Percentiles rank a stretch among this genome's conserved stretches.
These are phyloP conservation scores for Prillingera fragicola DNA, from an alignment of 1,284 basidiomycete species.

Conservation along the genomic window DNA sequence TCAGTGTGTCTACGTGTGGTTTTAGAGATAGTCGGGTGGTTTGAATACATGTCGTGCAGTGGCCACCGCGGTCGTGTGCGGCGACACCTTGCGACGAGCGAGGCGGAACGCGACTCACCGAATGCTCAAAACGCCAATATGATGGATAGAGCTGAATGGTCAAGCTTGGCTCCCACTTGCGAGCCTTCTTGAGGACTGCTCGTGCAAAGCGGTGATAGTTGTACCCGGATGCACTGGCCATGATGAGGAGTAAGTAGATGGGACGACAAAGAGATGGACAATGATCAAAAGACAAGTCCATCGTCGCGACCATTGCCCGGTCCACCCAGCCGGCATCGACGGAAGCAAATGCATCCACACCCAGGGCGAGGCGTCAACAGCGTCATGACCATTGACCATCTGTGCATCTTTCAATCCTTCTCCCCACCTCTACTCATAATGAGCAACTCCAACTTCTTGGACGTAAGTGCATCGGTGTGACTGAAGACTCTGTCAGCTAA, in stretches of 20 bases:
- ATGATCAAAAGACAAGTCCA: neutral
- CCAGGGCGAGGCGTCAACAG: neutral
- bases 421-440: conserved; percentile 17
- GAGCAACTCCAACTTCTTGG: conserved; percentile 53
- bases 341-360: conserved; percentile 4
- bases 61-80: too few species aligned
- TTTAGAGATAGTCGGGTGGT: too few species aligned
- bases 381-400: neutral
- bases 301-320: too few species aligned
- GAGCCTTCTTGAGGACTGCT: conserved; percentile 46
- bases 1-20: too few species aligned
- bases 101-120: conserved; percentile 31
- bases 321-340: too few species aligned
- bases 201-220: conserved; percentile 48
- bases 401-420: neutral
- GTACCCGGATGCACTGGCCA: conserved; percentile 49
- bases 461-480: conserved; percentile 42
- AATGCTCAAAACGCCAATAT: conserved; percentile 46
- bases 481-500: too few species aligned
- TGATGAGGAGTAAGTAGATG: conserved; percentile 13
- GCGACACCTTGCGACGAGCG: too few species aligned
- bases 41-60: too few species aligned
- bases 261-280: neutral
- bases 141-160: conserved; percentile 44
- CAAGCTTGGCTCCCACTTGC: conserved; percentile 46